Evolutionary conservation across 306 rosid genomes (phyloP).

Genomic region (Astragalus membranaceus): DNA sequence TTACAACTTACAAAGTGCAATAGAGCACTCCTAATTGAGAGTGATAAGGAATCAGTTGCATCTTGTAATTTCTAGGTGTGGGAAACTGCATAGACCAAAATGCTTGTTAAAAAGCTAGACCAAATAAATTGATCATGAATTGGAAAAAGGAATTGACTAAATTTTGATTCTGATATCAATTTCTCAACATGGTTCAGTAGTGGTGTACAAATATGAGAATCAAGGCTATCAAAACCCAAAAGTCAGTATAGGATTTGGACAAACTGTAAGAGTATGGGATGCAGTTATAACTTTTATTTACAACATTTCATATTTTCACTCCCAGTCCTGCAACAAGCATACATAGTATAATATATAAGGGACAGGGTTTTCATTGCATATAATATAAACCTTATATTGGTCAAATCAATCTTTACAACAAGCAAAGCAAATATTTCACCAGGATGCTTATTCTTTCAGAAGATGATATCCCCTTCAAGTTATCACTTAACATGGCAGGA

Average conservation of each 20-base stretch:
- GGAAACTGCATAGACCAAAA: neutral
- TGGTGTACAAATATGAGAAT: slow-evolving; percentile 5
- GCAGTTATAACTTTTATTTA: neutral
- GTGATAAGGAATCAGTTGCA: neutral
- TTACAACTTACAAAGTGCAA: slow-evolving; percentile 4
- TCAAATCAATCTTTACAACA: neutral
- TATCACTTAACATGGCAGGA: neutral
- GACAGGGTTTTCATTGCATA: neutral
- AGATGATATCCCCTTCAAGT: slow-evolving; percentile 11
- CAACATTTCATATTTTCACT: neutral
- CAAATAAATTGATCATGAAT: neutral
- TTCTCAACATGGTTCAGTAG: neutral
- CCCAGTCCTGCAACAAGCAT: neutral
- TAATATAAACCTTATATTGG: neutral
- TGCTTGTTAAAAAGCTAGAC: slow-evolving; percentile 6
- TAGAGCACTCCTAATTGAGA: slow-evolving; percentile 7
- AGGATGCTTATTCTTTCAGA: slow-evolving; percentile 9
- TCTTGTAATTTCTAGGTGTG: neutral
- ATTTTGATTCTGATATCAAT: neutral
- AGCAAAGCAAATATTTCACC: neutral
- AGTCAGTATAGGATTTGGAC: neutral
- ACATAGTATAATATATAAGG: neutral
- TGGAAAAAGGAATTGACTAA: slow-evolving; percentile 1
- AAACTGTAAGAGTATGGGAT: neutral
- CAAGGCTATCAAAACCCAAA: neutral